Evolutionary conservation across 2,329 filamentous ascomycete genomes (phyloP), one percentile per base, ranked within the genome.

Genomic region (Fusarium decemcellulare): DNA sequence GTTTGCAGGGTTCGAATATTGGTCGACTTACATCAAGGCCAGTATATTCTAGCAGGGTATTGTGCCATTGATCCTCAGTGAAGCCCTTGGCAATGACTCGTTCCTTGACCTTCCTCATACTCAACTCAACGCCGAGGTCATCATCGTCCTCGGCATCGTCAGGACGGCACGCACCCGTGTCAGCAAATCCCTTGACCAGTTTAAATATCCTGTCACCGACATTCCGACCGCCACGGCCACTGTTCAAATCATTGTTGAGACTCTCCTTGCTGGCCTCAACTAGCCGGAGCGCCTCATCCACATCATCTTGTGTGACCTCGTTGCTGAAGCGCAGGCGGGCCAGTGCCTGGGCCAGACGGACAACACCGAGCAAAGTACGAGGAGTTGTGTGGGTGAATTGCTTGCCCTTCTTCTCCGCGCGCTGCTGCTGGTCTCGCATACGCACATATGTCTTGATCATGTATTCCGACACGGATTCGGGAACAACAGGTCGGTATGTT

Each of bases 381-480:
- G 95, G 93, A 2, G 95, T 97, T 16, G 95, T 97, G 82, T 99
- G 94, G 2, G 93, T 92, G 80, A 98, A 98, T 74, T 95, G 93
- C 81, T 95, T 93, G 83, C 95, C 95, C 77, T 90, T 91, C 79
- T 92, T 93, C 83, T 98, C 96, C 67, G 97, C 95, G 61, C 92
- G 91, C 80, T 95, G 94, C 80, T 98, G 94, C 76, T 95, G 90
- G 76, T 97, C 94, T 56, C 96, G 92, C 86, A 99, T 92, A 65
- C 93, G 92, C 34, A 99, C 96, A 78, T 99, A 99, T 1, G 95
- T 97, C 78, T 95, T 96, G 58, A 97, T 93, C 85, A 99, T 94
- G 84, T 99, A 99, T 78, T 99, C 96, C 0, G 93, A 95, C 5
- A 98, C 93, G 8, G 88, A 86, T 75, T 91, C 92, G 1, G 95